Percentiles rank a stretch among this genome's conserved stretches.
Evolutionary conservation across 352 stramenopile genomes (phyloP).

Genomic region (Phytophthora palmivora): DNA sequence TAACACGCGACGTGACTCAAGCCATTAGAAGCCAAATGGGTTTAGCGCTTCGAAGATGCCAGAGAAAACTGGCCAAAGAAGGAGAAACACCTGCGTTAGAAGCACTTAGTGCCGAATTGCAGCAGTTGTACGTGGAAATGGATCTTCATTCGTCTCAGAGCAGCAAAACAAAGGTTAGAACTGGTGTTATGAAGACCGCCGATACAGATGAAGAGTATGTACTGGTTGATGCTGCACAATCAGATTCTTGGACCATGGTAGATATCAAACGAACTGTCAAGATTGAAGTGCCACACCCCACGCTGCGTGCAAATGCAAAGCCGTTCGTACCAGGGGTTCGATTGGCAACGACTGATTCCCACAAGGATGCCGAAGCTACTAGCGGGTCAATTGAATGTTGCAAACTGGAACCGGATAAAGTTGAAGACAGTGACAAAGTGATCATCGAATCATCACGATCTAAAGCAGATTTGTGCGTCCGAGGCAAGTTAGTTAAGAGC

Average conservation of each 20-base stretch:
- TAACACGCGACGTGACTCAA: slow-evolving; percentile 34
- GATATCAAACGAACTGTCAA: slow-evolving; percentile 18
- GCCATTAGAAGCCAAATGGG: slow-evolving; percentile 46
- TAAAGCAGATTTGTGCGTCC: too few relatives aligned
- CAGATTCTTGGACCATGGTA: slow-evolving; percentile 21
- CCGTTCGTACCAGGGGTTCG: slow-evolving; percentile 21
- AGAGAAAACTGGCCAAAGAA: slow-evolving; percentile 29
- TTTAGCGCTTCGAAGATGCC: slow-evolving; percentile 33
- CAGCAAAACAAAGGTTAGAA: slow-evolving; percentile 10
- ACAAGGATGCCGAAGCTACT: background rate
- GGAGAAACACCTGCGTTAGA: slow-evolving; percentile 36
- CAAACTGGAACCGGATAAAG: slow-evolving; percentile 2
- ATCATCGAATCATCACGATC: too few relatives aligned
- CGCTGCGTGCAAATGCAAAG: slow-evolving; percentile 24
- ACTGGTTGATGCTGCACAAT: slow-evolving; percentile 15
- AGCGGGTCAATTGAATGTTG: background rate
- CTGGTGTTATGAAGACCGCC: background rate
- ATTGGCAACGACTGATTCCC: background rate
- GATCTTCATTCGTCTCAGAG: slow-evolving; percentile 24
- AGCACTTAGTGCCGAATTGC: slow-evolving; percentile 37
- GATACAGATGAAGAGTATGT: slow-evolving; percentile 23
- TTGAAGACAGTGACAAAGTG: background rate
- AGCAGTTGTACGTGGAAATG: slow-evolving; percentile 47
- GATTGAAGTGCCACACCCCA: slow-evolving; percentile 4
- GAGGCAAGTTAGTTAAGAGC: background rate